These are phyloP conservation scores for Zygosaccharomyces bisporus DNA, from an alignment of 805 yeast genomes.

Conservation along the genomic window DNA sequence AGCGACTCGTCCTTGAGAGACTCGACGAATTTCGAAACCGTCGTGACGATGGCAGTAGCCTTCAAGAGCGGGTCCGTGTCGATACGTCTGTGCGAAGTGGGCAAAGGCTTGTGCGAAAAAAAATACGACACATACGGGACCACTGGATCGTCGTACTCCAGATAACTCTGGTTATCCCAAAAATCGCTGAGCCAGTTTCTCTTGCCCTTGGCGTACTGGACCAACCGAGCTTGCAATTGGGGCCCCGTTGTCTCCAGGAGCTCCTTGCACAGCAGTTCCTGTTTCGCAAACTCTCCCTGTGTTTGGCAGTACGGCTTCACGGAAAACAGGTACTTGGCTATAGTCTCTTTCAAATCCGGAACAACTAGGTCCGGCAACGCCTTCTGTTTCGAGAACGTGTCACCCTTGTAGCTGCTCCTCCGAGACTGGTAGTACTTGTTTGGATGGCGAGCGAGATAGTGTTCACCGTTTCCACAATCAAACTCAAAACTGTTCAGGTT, in stretches of 20 bases:
- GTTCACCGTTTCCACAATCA: conserved; percentile 29
- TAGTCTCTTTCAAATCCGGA: conserved; percentile 71
- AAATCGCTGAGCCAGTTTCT: conserved; percentile 88
- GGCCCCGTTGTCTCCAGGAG: conserved; percentile 69
- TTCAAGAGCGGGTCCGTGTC: conserved; percentile 65
- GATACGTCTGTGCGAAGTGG: conserved; percentile 39
- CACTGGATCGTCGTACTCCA: conserved; percentile 90
- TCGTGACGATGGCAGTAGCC: conserved; percentile 68
- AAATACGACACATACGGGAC: conserved; percentile 92
- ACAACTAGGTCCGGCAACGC: conserved; percentile 83
- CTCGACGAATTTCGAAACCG: conserved; percentile 64
- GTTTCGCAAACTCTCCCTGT: conserved; percentile 45
- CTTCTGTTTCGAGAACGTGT: conserved; percentile 66
- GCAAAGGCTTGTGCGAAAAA: conserved; percentile 70
- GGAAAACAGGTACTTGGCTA: conserved; percentile 62
- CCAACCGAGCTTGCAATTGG: conserved; percentile 62
- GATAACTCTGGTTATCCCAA: conserved; percentile 94
- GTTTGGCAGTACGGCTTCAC: conserved; percentile 63
- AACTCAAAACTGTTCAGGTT: conserved; percentile 14
- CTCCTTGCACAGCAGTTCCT: conserved; percentile 56
- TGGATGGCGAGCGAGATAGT: conserved; percentile 24
- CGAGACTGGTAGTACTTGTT: conserved; percentile 22
- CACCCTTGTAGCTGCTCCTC: conserved; percentile 47
- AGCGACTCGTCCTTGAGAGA: conserved; percentile 66
- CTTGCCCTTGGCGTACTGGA: conserved; percentile 48